Evolutionary conservation across 768 basidiomycete species (phyloP).

Genomic region (Lactifluus piperatus): DNA sequence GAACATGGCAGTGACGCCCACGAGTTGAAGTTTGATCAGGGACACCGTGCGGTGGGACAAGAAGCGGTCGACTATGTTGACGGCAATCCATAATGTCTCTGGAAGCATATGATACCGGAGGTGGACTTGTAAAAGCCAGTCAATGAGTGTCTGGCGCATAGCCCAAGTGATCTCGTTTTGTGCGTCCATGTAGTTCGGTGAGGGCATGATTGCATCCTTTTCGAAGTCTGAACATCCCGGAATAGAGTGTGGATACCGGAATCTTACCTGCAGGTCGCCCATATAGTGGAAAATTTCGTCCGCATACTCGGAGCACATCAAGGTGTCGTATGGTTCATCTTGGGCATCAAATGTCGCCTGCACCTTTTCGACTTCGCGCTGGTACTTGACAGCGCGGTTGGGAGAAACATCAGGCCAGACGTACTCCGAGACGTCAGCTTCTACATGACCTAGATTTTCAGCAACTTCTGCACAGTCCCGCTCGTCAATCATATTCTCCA

Average conservation of each 20-base stretch:
- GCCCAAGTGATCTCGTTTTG: conserved; percentile 89
- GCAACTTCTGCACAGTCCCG: conserved; percentile 35
- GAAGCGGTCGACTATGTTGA: conserved; percentile 87
- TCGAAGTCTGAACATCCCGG: conserved; percentile 21
- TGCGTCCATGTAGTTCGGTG: conserved; percentile 85
- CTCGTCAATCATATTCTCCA: conserved; percentile 55
- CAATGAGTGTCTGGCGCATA: conserved; percentile 94
- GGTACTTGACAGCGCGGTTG: conserved; percentile 46
- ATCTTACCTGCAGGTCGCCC: conserved; percentile 79
- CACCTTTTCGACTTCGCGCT: conserved; percentile 57
- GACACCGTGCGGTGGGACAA: conserved; percentile 65
- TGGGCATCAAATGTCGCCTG: conserved; percentile 60
- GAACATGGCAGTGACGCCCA: conserved; percentile 98
- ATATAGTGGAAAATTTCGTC: conserved; percentile 98
- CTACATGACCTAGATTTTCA: conserved; percentile 31
- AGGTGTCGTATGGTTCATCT: conserved; percentile 68
- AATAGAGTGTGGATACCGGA: neutral
- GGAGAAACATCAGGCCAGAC: conserved; percentile 73
- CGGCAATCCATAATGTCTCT: conserved; percentile 97
- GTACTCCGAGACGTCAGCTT: conserved; percentile 7
- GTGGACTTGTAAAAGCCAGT: conserved; percentile 98
- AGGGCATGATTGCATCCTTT: conserved; percentile 83
- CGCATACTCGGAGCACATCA: conserved; percentile 98
- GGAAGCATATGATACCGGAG: conserved; percentile 98
- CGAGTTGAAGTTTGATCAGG: conserved; percentile 82